A percentile compares a stretch with the other conserved stretches of the same genome.
Evolutionary conservation across 2,329 filamentous ascomycete genomes (phyloP).

Genomic region (Fusarium nanum): DNA sequence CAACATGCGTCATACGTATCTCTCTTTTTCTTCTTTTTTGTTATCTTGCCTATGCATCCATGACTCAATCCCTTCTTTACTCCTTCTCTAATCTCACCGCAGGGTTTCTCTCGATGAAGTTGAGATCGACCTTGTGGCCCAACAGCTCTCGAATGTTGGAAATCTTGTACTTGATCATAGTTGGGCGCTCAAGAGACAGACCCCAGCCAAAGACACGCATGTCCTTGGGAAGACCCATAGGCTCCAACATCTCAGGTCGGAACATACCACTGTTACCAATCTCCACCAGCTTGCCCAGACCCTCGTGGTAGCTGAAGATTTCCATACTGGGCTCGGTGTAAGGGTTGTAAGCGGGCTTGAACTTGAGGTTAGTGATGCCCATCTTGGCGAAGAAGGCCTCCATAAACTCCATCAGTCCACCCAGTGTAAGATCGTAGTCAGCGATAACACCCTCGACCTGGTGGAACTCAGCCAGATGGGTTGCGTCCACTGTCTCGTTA

Average conservation of each 20-base stretch:
- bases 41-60: conserved; percentile 2
- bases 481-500: conserved; percentile 97
- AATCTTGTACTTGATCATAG: conserved; percentile 95
- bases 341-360: conserved; percentile 97
- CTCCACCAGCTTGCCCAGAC: conserved; percentile 90
- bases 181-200: conserved; percentile 89
- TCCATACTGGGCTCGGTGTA: conserved; percentile 98
- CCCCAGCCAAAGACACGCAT: conserved; percentile 96
- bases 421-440: conserved; percentile 91
- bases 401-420: conserved; percentile 93
- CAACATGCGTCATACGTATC: conserved; percentile 15
- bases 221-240: conserved; percentile 92
- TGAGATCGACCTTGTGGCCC: conserved; percentile 94
- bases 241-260: conserved; percentile 94
- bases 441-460: conserved; percentile 99
- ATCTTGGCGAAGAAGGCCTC: conserved; percentile 96
- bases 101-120: conserved; percentile 91
- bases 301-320: conserved; percentile 95
- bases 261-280: conserved; percentile 99
- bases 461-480: conserved; percentile 97
- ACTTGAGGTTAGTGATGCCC: conserved; percentile 85
- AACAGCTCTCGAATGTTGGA: conserved; percentile 92
- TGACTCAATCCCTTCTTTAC: conserved; percentile 53
- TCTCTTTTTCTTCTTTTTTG: conserved; percentile 9
- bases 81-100: conserved; percentile 91